These are phyloP conservation scores for Pythium aristosporum DNA, from an alignment of 352 stramenopile genomes.

Conservation along the genomic window DNA sequence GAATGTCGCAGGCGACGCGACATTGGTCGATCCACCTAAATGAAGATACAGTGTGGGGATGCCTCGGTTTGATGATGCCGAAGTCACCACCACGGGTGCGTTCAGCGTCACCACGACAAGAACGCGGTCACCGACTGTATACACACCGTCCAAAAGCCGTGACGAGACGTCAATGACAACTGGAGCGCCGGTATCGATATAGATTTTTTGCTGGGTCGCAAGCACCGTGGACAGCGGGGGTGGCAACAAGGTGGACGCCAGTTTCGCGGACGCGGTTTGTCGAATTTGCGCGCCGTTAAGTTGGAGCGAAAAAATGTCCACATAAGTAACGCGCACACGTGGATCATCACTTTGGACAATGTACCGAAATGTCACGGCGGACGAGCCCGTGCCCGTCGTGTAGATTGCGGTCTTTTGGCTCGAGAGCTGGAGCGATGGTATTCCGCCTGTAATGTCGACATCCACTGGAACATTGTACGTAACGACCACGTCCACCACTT, in stretches of 20 bases:
- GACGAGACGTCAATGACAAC: conserved; percentile 40
- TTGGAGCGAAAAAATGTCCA: conserved; percentile 40
- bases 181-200: conserved; percentile 39
- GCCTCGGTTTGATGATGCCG: conserved; percentile 19
- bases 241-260: conserved; percentile 45
- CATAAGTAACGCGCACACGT: conserved; percentile 34
- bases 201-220: conserved; percentile 19
- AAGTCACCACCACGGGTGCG: conserved; percentile 31
- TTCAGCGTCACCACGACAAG: conserved; percentile 42
- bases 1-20: conserved; percentile 24
- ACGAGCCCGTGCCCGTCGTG: conserved; percentile 39
- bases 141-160: conserved; percentile 35
- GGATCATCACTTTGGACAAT: conserved; percentile 42
- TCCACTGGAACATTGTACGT: conserved; percentile 47
- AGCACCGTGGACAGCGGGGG: conserved; percentile 17
- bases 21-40: conserved; percentile 27
- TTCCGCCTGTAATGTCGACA: conserved; percentile 35
- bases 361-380: conserved; percentile 49
- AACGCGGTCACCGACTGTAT: conserved; percentile 57
- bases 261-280: conserved; percentile 13
- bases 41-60: conserved; percentile 44
- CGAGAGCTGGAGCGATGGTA: conserved; percentile 38
- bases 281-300: conserved; percentile 45
- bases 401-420: conserved; percentile 47
- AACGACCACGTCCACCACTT: conserved; percentile 60